Evolutionary conservation across 2,329 filamentous ascomycete genomes (phyloP), one percentile per base, ranked within the genome.

Genomic region (Akanthomyces uredinophilus): DNA sequence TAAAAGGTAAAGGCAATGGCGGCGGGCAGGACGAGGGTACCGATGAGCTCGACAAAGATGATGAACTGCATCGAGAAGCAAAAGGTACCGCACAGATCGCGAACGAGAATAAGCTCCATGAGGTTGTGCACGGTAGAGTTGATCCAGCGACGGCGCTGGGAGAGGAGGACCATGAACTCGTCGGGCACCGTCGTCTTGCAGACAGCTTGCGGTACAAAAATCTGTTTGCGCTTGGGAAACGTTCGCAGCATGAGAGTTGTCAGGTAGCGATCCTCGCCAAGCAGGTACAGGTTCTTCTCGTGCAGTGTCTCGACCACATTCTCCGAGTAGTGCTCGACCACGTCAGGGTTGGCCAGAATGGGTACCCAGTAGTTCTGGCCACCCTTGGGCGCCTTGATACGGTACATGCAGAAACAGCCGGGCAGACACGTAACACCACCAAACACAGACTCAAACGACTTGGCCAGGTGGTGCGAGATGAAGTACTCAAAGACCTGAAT

Each of bases 61-160:
- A 99, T 89, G 73, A 99, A 99, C 77, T 99, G 95, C 95, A 99
- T 99, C 76, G 92, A 96, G 82, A 99, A 99, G 81, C 96, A 99
- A 80, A 99, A 99, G 3, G 95, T 99, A 67, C 95, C 95, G 72
- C 95, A 99, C 18, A 99, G 85, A 79, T 99, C 95, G 66, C 93
- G 87, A 50, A 99, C 96, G 39, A 99, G 85, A 58, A 98, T 87
- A 64, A 99, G 85, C 76, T 99, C 95, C 91, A 99, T 97, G 50
- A 99, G 81, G 73, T 99, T 99, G 81, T 99, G 95, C 55, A 99
- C 90, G 5, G 95, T 99, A 74, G 92, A 96, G 84, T 99, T 99
- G 78, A 99, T 99, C 95, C 95, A 99, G 75, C 95, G 87, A 75
- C 95, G 90, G 70, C 95, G 88, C 77, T 99, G 95, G 32, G 94